phyloP scores from a whole-genome alignment of 805 yeast species.

The Priceomyces castillae region DNA sequence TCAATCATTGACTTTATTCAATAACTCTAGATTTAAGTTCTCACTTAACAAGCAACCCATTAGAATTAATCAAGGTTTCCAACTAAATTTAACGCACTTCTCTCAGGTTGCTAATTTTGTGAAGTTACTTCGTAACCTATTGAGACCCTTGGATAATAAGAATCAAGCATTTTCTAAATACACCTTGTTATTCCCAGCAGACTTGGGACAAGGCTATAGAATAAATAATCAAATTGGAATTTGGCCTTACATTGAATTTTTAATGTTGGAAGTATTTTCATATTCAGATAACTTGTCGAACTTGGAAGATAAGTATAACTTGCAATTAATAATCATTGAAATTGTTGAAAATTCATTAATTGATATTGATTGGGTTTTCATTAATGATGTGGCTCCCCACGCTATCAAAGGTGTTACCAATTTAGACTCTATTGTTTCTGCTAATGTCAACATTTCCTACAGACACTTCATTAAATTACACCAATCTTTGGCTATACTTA shows the following conservation, averaged over 20 bases:
- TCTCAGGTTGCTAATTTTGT: conserved; percentile 59
- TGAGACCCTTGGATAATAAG: conserved; percentile 23
- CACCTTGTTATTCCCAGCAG: conserved; percentile 54
- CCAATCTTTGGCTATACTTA: conserved; percentile 66
- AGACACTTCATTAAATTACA: conserved; percentile 52
- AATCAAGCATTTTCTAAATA: conserved; percentile 31
- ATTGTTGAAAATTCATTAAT: conserved; percentile 43
- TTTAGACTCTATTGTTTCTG: conserved; percentile 21
- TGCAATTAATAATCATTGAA: conserved; percentile 56
- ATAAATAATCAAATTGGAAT: conserved; percentile 51
- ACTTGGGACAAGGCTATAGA: conserved; percentile 60
- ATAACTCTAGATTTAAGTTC: conserved; percentile 11
- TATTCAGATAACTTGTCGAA: conserved; percentile 42
- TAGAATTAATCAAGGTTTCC: conserved; percentile 27
- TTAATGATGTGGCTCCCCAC: conserved; percentile 52
- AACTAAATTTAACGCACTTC: conserved; percentile 46
- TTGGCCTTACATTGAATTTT: conserved; percentile 76
- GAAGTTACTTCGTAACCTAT: conserved; percentile 46
- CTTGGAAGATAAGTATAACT: conserved; percentile 30
- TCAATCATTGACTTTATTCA: neutral
- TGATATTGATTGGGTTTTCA: conserved; percentile 42
- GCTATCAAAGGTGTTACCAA: conserved; percentile 27
- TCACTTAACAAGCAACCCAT: conserved; percentile 18
- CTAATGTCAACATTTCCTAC: conserved; percentile 17
- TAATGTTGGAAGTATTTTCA: conserved; percentile 64